Evolutionary conservation across 2,329 filamentous ascomycete genomes (phyloP).

Genomic region (Claviceps sp.): DNA sequence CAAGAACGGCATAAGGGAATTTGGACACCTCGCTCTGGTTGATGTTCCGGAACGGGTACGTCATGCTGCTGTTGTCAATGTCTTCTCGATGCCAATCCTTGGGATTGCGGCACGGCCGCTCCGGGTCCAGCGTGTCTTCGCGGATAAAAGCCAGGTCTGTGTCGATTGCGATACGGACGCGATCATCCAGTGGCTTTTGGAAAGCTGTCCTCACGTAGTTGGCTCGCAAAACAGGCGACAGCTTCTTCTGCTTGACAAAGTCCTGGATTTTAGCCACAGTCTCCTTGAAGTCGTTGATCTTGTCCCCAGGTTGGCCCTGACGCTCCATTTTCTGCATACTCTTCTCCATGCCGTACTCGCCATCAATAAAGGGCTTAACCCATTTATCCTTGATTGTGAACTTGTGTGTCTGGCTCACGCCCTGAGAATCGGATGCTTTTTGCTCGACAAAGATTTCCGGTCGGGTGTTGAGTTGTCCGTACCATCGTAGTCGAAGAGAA

Average conservation of each 20-base stretch:
- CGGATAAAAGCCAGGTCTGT: slow-evolving; percentile 82
- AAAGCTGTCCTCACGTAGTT: slow-evolving; percentile 93
- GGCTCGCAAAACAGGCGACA: slow-evolving; percentile 77
- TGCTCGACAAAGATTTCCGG: slow-evolving; percentile 81
- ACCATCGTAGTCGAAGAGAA: slow-evolving; percentile 83
- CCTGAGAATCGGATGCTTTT: slow-evolving; percentile 68
- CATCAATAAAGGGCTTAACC: slow-evolving; percentile 72
- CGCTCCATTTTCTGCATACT: slow-evolving; percentile 75
- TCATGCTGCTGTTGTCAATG: slow-evolving; percentile 70
- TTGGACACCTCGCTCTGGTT: slow-evolving; percentile 82
- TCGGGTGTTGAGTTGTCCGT: slow-evolving; percentile 64
- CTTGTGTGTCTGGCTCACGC: slow-evolving; percentile 63
- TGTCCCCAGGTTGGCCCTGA: slow-evolving; percentile 51
- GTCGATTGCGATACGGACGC: slow-evolving; percentile 84
- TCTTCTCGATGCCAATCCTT: slow-evolving; percentile 84
- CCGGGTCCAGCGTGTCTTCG: slow-evolving; percentile 61
- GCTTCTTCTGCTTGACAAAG: slow-evolving; percentile 62
- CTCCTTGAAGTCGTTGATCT: slow-evolving; percentile 55
- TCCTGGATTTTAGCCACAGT: slow-evolving; percentile 66
- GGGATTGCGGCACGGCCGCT: slow-evolving; percentile 80
- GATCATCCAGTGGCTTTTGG: slow-evolving; percentile 86
- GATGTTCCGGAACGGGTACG: slow-evolving; percentile 76
- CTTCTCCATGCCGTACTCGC: slow-evolving; percentile 87
- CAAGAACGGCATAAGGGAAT: slow-evolving; percentile 82
- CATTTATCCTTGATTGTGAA: slow-evolving; percentile 92